phyloP scores from a whole-genome alignment of 352 stramenopile genomes.

The Phytophthora fragariaefolia region DNA sequence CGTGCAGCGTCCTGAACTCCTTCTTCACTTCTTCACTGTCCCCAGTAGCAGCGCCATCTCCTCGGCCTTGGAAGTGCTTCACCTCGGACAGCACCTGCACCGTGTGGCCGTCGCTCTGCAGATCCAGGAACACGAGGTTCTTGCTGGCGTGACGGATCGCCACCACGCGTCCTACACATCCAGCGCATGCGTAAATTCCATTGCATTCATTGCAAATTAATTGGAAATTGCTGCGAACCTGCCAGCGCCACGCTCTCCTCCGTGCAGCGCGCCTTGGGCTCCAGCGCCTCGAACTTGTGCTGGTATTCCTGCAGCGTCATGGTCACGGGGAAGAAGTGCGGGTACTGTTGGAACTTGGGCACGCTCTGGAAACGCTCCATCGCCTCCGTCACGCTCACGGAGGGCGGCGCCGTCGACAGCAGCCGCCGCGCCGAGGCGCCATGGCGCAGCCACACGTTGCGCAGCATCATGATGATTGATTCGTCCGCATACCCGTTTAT shows the following conservation, averaged over 20 bases:
- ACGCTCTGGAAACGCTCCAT: conserved; percentile 70
- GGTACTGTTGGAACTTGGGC: conserved; percentile 61
- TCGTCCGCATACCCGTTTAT: background rate
- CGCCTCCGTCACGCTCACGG: conserved; percentile 32
- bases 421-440: conserved; percentile 29
- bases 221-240: conserved; percentile 32
- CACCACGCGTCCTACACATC: conserved; percentile 62
- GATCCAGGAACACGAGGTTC: conserved; percentile 84
- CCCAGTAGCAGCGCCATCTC: conserved; percentile 15
- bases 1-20: conserved; percentile 68
- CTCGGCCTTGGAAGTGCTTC: conserved; percentile 69
- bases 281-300: conserved; percentile 55
- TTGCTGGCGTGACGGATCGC: conserved; percentile 83
- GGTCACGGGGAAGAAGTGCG: conserved; percentile 69
- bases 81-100: conserved; percentile 83
- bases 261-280: conserved; percentile 61
- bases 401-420: conserved; percentile 26
- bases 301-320: conserved; percentile 75
- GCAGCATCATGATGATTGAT: conserved; percentile 36
- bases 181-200: background rate
- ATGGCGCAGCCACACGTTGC: conserved; percentile 38
- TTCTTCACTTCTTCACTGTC: conserved; percentile 48
- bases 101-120: conserved; percentile 66
- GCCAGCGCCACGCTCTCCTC: conserved; percentile 66
- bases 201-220: background rate